Conservation (phyloP, 208 protist genomes). For the Leishmania major region DNA sequence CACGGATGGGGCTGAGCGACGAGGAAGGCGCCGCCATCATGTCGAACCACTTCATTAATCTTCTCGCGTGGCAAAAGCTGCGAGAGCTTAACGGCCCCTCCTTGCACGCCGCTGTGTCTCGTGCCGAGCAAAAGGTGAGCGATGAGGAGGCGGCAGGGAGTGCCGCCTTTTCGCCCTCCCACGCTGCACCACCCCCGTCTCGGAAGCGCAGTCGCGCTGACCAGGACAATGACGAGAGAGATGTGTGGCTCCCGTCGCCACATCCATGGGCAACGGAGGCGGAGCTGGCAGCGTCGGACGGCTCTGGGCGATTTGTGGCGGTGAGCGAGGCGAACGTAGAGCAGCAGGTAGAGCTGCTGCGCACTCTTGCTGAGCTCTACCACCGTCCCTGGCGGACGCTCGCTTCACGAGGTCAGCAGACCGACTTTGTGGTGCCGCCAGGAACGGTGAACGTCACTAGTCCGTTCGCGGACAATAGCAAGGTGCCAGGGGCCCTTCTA, state of each 20-base stretch:
- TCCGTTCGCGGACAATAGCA: conserved; percentile 56
- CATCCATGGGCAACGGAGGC: conserved; percentile 63
- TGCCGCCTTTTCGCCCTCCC: not conserved
- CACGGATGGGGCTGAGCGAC: conserved; percentile 43
- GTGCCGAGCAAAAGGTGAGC: not conserved
- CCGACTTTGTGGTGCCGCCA: conserved; percentile 69
- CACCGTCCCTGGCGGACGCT: conserved; percentile 57
- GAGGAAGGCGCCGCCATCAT: conserved; percentile 68
- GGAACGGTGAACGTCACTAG: conserved; percentile 75
- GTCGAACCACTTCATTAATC: conserved; percentile 89
- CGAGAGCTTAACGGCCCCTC: conserved; percentile 59
- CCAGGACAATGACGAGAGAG: conserved; percentile 6
- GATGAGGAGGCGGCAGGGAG: not conserved
- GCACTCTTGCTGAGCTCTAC: conserved; percentile 66
- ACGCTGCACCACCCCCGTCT: not conserved
- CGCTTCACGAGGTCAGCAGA: conserved; percentile 67
- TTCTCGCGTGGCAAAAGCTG: conserved; percentile 80
- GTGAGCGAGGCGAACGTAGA: conserved; percentile 70
- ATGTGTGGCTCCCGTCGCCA: conserved; percentile 43
- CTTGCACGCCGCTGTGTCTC: not conserved
- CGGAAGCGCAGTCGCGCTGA: conserved; percentile 15
- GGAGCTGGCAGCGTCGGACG: conserved; percentile 23
- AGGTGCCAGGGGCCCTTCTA: conserved; percentile 40
- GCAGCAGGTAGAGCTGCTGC: conserved; percentile 57
- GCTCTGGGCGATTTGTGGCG: conserved; percentile 50